Evolutionary conservation across 345 rosid genomes (phyloP), one percentile per base, ranked within the genome.

Genomic region (Populus pruinosa): DNA sequence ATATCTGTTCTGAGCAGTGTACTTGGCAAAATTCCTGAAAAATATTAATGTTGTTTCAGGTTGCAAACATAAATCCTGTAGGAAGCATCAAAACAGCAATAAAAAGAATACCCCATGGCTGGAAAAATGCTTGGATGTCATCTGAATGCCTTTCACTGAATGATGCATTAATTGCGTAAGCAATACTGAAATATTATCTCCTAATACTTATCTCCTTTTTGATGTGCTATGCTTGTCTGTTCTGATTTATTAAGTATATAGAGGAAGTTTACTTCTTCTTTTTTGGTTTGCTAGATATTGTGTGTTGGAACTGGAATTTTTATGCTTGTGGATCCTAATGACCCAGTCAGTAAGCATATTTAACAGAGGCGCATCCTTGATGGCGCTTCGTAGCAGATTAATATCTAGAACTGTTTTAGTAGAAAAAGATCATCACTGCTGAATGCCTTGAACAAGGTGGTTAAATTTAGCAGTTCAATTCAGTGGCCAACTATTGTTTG

Each of bases 91-190:
- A 78, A 80, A 86, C 95, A 14, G 94, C 94, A 20, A 88, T 93
- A 82, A 89, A 93, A 82, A 83, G 99, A 79, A 77, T 83, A 82
- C 97, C 98, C 67, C 89, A 83, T 33, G 90, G 93, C 61, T 90
- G 97, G 95, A 77, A 81, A 74, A 79, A 78, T 77, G 85, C 97
- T 67, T 94, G 98, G 99, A 87, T 76, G 61, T 89, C 91, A 69
- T 87, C 92, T 2, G 98, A 95, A 83, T 69, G 90, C 77, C 87
- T 95, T 77, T 84, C 98, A 23, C 78, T 93, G 36, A 82, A 80
- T 0, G 92, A 90, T 53, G 92, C 94, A 5, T 69, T 95, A 59
- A 81, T 83, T 62, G 94, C 92, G 95, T 94, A 89, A 90, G 88
- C 78, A 76, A 20, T 47, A 20, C 59, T 70, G 61, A 67, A 56